These are phyloP conservation scores for Populus hybrid DNA, from an alignment of 441 rosid species.

Conservation along the genomic window DNA sequence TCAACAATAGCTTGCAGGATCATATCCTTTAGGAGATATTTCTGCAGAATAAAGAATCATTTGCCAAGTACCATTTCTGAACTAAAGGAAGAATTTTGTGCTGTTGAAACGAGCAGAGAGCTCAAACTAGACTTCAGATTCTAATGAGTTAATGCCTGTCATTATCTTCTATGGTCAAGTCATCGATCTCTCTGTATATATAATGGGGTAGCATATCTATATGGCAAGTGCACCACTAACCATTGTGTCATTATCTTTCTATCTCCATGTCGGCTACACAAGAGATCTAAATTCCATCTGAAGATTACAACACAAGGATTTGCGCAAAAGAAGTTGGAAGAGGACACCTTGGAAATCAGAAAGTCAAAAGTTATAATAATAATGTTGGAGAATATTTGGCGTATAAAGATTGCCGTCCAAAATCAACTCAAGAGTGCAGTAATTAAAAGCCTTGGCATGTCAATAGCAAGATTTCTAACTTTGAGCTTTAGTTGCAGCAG, in stretches of 20 bases:
- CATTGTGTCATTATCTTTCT: background rate
- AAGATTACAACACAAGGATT: background rate
- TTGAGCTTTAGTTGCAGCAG: background rate
- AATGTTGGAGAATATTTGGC: too few relatives aligned
- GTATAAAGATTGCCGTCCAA: background rate
- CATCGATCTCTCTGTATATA: background rate
- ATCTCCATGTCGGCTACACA: background rate
- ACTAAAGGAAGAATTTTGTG: too few relatives aligned
- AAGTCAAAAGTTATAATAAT: background rate
- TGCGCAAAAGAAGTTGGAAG: background rate
- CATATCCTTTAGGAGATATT: too few relatives aligned
- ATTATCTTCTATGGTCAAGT: too few relatives aligned
- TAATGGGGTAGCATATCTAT: background rate
- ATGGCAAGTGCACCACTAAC: background rate
- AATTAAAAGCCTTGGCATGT: background rate
- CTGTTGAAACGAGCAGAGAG: too few relatives aligned
- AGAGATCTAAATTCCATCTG: conserved; percentile 4
- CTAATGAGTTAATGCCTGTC: too few relatives aligned
- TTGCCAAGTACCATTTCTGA: too few relatives aligned
- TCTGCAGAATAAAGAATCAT: too few relatives aligned
- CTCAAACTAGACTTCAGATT: too few relatives aligned
- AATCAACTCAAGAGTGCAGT: background rate
- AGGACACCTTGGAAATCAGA: background rate
- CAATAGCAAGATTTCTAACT: background rate
- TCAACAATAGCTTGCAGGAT: too few relatives aligned